Conservation (phyloP, 164 flowering plant genomes). For the Vitis labrusca region DNA sequence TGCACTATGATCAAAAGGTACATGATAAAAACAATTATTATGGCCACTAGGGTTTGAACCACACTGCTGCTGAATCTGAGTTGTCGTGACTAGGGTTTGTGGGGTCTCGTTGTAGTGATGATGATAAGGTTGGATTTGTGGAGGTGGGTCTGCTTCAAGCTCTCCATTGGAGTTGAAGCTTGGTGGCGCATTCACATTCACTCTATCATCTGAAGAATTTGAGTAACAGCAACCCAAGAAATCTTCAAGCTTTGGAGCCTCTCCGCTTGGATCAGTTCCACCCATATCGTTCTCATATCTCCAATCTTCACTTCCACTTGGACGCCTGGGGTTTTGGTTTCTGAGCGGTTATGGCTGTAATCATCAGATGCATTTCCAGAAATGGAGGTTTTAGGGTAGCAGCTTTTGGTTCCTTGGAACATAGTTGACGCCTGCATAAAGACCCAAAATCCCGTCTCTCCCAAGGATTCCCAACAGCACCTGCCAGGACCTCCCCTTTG, state of each 20-base stretch:
- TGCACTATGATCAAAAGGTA: conserved; percentile 26
- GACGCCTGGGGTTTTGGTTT: too few relatives aligned
- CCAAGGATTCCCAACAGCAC: too few relatives aligned
- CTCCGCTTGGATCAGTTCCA: conserved; percentile 28
- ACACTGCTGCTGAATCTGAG: conserved; percentile 11
- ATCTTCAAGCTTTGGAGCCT: conserved; percentile 74
- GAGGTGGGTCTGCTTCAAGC: conserved; percentile 14
- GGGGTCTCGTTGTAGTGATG: conserved; percentile 7
- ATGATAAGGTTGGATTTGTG: conserved; percentile 13
- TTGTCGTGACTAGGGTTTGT: conserved; percentile 19
- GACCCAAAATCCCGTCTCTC: too few relatives aligned
- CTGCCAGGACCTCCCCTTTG: too few relatives aligned
- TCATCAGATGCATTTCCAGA: too few relatives aligned
- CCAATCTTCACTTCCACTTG: too few relatives aligned
- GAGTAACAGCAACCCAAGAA: conserved; percentile 66
- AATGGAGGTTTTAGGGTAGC: too few relatives aligned
- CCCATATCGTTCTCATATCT: conserved; percentile 39
- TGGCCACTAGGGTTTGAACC: conserved; percentile 6
- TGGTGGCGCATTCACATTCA: conserved; percentile 52
- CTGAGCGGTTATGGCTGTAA: too few relatives aligned
- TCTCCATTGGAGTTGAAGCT: conserved; percentile 17
- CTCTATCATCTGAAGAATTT: conserved; percentile 28
- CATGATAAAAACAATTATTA: conserved; percentile 19
- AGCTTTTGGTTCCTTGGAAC: too few relatives aligned
- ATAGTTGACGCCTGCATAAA: too few relatives aligned